These are phyloP conservation scores for Pythium chondricola DNA, from an alignment of 352 stramenopile species.

Conservation along the genomic window DNA sequence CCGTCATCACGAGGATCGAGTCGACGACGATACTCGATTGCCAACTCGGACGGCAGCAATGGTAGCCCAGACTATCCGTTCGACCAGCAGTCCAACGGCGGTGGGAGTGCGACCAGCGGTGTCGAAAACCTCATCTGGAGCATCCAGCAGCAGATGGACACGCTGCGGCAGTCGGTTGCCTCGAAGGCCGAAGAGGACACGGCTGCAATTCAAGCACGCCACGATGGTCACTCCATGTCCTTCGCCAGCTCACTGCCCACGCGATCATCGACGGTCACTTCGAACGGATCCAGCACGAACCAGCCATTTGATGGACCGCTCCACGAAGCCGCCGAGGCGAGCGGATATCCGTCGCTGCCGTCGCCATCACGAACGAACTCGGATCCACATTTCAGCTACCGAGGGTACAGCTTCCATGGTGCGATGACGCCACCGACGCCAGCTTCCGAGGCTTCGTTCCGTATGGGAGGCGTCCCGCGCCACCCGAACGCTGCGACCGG, in stretches of 20 bases:
- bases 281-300: slow-evolving; percentile 38
- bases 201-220: slow-evolving; percentile 28
- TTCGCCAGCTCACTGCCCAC: slow-evolving; percentile 58
- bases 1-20: not conserved
- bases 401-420: slow-evolving; percentile 11
- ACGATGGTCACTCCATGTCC: slow-evolving; percentile 51
- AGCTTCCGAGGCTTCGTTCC: slow-evolving; percentile 17
- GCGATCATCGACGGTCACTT: slow-evolving; percentile 59
- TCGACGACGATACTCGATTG: slow-evolving; percentile 17
- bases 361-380: slow-evolving; percentile 24
- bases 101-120: slow-evolving; percentile 28
- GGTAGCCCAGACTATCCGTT: slow-evolving; percentile 3
- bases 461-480: slow-evolving; percentile 9
- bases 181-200: slow-evolving; percentile 42
- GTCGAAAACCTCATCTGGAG: slow-evolving; percentile 74
- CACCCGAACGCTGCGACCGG: slow-evolving; percentile 6
- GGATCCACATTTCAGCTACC: slow-evolving; percentile 11
- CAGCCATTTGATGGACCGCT: slow-evolving; percentile 31
- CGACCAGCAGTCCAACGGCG: not conserved
- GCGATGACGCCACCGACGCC: slow-evolving; percentile 18
- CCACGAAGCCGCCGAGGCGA: slow-evolving; percentile 15
- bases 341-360: slow-evolving; percentile 10
- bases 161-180: slow-evolving; percentile 64
- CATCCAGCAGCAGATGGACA: slow-evolving; percentile 81
- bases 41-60: slow-evolving; percentile 19